Percentiles rank a stretch among this genome's conserved stretches.
These are phyloP conservation scores for Calonectria fujianensis DNA, from an alignment of 2,329 filamentous ascomycete species.

Conservation along the genomic window DNA sequence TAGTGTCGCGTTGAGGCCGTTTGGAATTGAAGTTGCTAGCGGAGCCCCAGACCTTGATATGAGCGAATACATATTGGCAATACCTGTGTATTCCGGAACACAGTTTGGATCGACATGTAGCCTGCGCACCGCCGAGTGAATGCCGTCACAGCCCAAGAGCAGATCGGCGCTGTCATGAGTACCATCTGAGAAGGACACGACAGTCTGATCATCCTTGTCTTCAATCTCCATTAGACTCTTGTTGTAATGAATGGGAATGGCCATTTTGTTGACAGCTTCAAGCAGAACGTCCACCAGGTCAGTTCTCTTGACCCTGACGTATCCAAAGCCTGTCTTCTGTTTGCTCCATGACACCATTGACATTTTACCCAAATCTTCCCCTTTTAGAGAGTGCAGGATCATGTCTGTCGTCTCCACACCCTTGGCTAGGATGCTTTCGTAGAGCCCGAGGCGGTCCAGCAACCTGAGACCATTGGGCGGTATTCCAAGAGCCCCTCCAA, in stretches of 20 bases:
- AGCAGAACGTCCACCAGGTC: not conserved
- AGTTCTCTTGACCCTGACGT: not conserved
- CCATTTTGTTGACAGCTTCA: not conserved
- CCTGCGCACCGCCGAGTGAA: not conserved
- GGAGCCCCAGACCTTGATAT: not conserved
- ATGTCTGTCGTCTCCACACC: not conserved
- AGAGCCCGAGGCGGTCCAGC: not conserved
- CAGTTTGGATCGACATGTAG: not conserved
- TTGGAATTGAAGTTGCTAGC: not conserved
- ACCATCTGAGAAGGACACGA: not conserved
- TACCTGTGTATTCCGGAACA: not conserved
- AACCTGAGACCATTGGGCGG: not conserved
- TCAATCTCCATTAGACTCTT: not conserved
- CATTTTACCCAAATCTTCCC: not conserved
- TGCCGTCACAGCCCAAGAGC: not conserved
- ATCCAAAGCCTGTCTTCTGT: not conserved
- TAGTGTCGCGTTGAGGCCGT: not conserved
- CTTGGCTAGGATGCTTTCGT: not conserved
- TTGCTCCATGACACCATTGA: not conserved
- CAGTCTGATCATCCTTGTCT: not conserved
- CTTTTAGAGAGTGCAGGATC: not conserved
- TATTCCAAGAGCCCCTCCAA: not conserved
- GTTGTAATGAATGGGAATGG: not conserved
- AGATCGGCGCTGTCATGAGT: not conserved
- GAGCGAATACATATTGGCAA: not conserved